Evolutionary conservation across 2,329 filamentous ascomycete genomes (phyloP), one percentile per base, ranked within the genome.

Genomic region (Dothideomycetes sp.): DNA sequence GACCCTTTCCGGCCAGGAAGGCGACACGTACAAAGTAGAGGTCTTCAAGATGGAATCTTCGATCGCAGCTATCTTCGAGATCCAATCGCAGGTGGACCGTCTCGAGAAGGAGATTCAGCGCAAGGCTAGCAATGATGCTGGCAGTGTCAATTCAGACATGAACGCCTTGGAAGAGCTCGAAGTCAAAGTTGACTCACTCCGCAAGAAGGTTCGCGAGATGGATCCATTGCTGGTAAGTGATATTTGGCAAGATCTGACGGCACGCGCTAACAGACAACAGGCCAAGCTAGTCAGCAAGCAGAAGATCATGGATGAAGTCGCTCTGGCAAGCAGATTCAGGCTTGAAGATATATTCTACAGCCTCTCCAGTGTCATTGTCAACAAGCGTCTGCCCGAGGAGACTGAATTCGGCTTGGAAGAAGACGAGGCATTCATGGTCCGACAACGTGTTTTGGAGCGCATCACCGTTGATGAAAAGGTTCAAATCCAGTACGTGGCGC

Each of bases 361-460:
- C 8, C 19, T 39, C 13, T 30, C 35, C 2, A 39, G 31, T 25
- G 35, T 30, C 7, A 5, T n/a, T 6, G 2, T 24, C 3, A n/a
- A 9, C 13, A 31, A 8, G 15, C 31, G 35, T 25, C 5, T 4
- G 13, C 35, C 35, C 11, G 27, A 24, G 24, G 12, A 39, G 5
- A 8, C 31, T 13, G 35, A 23, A 15, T 39, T 24, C 15, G 35
- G 27, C 5, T 20, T 30, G 19, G 35, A 39, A 10, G 19, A 31
- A 11, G 27, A 31, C 5, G 19, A 20, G n/a, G 18, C 15, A 2
- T 39, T 39, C 27, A 39, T 39, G 1, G 13, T 31, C 6, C 23
- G 28, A 31, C 27, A 39, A 25, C 27, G 35, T 24, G 27, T 39
- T 4, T 20, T 39, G 12, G 35, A 39, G 15, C 35, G 35, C 18